phyloP scores from a whole-genome alignment of 768 basidiomycete genomes.

The Phaffia australis region DNA sequence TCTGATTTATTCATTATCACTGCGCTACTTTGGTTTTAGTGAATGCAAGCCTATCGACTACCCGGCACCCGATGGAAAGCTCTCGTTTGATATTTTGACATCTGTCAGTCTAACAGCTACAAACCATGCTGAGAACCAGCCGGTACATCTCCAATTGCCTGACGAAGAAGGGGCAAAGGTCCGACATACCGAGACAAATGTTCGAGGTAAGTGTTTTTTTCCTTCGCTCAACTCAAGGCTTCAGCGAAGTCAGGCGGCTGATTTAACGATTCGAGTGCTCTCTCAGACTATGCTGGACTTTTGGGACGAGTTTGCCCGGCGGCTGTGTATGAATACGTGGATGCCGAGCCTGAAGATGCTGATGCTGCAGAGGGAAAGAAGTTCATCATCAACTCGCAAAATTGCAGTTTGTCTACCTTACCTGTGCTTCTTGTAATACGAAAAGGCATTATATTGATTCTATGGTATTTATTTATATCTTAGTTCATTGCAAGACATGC shows the following conservation, averaged over 20 bases:
- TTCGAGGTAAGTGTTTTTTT: constrained; percentile 29
- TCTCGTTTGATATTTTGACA: constrained; percentile 88
- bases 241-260: not conserved
- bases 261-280: not conserved
- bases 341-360: constrained; percentile 46
- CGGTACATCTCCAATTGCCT: constrained; percentile 68
- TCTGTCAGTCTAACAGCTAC: constrained; percentile 82
- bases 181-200: constrained; percentile 64
- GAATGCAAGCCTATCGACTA: constrained; percentile 67
- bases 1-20: not conserved
- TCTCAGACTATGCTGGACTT: constrained; percentile 65
- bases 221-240: not conserved
- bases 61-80: constrained; percentile 72
- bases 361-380: constrained; percentile 67
- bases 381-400: constrained; percentile 92
- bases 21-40: constrained; percentile 29
- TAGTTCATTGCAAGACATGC: constrained; percentile 85
- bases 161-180: constrained; percentile 45
- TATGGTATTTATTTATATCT: not conserved
- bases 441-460: not conserved
- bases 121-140: constrained; percentile 95
- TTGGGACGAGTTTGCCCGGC: constrained; percentile 88
- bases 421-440: constrained; percentile 27
- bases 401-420: constrained; percentile 33
- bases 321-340: constrained; percentile 91